phyloP scores from a whole-genome alignment of 257 asterid genomes.

The Catharanthus roseus region DNA sequence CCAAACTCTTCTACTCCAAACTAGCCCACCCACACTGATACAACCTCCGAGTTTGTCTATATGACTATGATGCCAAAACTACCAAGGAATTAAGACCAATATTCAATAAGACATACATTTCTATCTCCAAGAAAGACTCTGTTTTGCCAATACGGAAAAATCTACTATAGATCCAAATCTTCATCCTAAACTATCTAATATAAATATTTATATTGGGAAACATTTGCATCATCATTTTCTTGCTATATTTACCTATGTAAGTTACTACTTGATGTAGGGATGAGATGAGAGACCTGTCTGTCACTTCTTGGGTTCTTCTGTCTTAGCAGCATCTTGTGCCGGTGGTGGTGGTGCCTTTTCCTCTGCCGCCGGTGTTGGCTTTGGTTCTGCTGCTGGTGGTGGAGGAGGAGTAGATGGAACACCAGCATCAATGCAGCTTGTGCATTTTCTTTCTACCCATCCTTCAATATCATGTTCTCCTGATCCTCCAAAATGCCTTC shows the following conservation, averaged over 20 bases:
- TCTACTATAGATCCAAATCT: neutral
- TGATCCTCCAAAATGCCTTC: conserved; percentile 53
- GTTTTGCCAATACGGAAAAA: neutral
- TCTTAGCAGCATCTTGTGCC: conserved; percentile 14
- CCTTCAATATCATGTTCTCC: conserved; percentile 82
- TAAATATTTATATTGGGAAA: neutral
- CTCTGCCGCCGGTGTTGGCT: conserved; percentile 6
- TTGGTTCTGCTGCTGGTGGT: conserved; percentile 13
- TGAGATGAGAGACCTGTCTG: no score
- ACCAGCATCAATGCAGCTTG: conserved; percentile 27
- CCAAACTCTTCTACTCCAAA: no score
- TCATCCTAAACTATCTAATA: neutral
- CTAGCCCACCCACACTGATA: no score
- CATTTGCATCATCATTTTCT: no score
- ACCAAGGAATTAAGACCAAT: no score
- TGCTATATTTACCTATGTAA: neutral
- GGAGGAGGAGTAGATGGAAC: conserved; percentile 16
- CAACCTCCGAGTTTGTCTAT: no score
- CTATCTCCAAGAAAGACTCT: neutral
- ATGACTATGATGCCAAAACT: neutral
- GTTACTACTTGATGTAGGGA: no score
- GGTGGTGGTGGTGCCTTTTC: neutral
- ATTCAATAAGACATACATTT: neutral
- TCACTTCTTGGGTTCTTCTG: conserved; percentile 22
- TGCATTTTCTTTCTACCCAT: conserved; percentile 68